Base-by-base conservation (phyloP, 345 rosid species). In the Iberis pinnata region DNA sequence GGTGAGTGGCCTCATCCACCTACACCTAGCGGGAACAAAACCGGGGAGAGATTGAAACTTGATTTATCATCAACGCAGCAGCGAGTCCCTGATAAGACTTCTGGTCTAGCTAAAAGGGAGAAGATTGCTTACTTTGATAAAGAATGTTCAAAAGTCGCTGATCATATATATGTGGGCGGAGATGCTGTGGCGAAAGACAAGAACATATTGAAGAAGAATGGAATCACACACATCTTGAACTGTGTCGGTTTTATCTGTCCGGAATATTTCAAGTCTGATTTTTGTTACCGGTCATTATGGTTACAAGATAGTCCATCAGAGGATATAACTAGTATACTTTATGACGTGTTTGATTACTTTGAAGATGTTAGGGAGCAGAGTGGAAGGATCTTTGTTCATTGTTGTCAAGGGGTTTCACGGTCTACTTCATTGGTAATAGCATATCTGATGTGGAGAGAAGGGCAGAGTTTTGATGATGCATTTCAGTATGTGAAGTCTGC, bases 231-330 rank as follows among this genome's bases (percentile, higher is more conserved):
- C 75, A 79, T 93, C 45, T 65, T 93, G 43, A 93, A 93, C 44
- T 93, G 99, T 18, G 99, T 86, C 55, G 99, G 99, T 42, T 93
- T 93, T 65, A 89, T 88, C 44, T 93, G 99, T 76, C 95, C 97
- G 0, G 99, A 93, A 63, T 93, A 93, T 72, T 86, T 83, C 78
- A 93, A 78, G 78, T 77, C 76, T 10, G 95, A 88, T 42, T 88
- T 88, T 67, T 74, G 80, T 24, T 93, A 93, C 72, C 81, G 94
- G 72, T 88, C 99, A 6, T 47, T 93, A 74, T 93, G 99, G 99
- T 73, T 93, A 79, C 97, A 84, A 70, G 99, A 93, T 58, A 86
- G 89, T 76, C 99, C 99, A 0, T 77, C 97, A 0, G 99, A 93
- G 84, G 99, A 93, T 63, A 93, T 93, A 41, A 93, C 99, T 32